phyloP scores from a whole-genome alignment of 192 early-diverging fungal species.

The Dissophora globulifera region DNA sequence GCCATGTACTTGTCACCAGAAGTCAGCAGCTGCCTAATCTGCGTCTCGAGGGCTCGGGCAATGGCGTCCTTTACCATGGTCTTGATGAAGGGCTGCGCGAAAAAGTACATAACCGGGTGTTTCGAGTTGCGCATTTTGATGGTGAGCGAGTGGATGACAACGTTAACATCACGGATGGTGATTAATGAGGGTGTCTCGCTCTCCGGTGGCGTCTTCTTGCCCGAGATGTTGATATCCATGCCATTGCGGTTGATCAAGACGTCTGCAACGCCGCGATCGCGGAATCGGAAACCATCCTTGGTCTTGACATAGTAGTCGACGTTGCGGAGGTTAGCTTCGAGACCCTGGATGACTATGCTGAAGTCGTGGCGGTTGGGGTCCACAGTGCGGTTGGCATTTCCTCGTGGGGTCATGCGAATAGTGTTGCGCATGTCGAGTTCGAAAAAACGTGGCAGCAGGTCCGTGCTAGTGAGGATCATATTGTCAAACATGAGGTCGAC shows the following conservation, averaged over 20 bases:
- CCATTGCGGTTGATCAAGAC: conserved; percentile 36
- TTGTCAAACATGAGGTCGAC: conserved; percentile 57
- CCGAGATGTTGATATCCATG: conserved; percentile 25
- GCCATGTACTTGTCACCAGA: conserved; percentile 44
- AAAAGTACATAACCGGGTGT: conserved; percentile 35
- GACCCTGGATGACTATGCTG: conserved; percentile 42
- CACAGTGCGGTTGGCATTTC: conserved; percentile 17
- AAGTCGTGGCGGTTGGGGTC: conserved; percentile 43
- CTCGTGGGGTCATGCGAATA: conserved; percentile 48
- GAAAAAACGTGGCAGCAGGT: conserved; percentile 51
- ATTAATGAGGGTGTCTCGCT: conserved; percentile 25
- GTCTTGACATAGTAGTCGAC: conserved; percentile 55
- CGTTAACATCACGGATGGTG: conserved; percentile 35
- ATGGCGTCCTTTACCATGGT: conserved; percentile 51
- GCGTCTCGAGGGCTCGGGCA: conserved; percentile 45
- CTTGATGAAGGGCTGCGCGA: conserved; percentile 50
- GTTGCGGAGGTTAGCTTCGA: conserved; percentile 49
- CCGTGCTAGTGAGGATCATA: conserved; percentile 51
- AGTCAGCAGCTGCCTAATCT: conserved; percentile 33
- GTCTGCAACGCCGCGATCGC: conserved; percentile 54
- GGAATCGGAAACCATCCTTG: conserved; percentile 52
- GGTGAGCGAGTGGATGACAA: conserved; percentile 35
- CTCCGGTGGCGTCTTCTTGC: conserved; percentile 25
- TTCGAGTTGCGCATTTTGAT: conserved; percentile 47
- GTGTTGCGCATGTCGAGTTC: conserved; percentile 53